Base-by-base conservation (phyloP, 257 asterid species). In the Nicotiana obtusifolia region DNA sequence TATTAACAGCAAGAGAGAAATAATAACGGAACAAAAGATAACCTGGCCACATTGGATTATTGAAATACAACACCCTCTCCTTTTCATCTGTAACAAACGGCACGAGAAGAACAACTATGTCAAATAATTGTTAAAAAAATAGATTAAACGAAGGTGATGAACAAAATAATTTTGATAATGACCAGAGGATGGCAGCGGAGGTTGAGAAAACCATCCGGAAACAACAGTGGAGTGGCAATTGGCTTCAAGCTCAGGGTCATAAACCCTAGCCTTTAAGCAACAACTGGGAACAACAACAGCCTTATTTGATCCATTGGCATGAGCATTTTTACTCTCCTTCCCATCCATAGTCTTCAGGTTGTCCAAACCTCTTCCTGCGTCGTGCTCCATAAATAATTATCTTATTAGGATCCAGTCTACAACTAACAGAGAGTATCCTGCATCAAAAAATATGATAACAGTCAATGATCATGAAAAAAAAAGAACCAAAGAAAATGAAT, bases 21-120 rank as follows among this genome's bases (percentile, higher is more conserved):
- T 31, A 37, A 20, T 22, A 80, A 14, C 26, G 20, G 59, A 64
- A 30, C 49, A 65, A 84, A 65, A 35, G 9, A 79, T 57, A 82
- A 94, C 99, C 99, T 88, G 98, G 99, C 99, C 99, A 96, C 99
- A 96, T 96, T 76, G 99, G 98, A 84, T 96, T 96, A 91, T 96
- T 93, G 84, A 91, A 96, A 81, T 89, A 93, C 80, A 91, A 81
- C 33, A 79, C 86, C 67, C 84, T 89, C 82, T 75, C 85, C 66
- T 89, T 80, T 83, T 86, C 84, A 67, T 84, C 99, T 96, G 92
- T 28, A 81, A 28, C 64, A 37, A 53, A 84, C 3, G 59, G 44
- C 84, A 88, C 24, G 20, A 64, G 24, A 78, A 66, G 37, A 79
- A 47, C 4, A 47, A 82, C 28, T 67, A 66, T 31, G 26, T 16